Percentiles rank a stretch among this genome's conserved stretches.
phyloP scores from a whole-genome alignment of 345 rosid species.

The Euphorbia peplus region DNA sequence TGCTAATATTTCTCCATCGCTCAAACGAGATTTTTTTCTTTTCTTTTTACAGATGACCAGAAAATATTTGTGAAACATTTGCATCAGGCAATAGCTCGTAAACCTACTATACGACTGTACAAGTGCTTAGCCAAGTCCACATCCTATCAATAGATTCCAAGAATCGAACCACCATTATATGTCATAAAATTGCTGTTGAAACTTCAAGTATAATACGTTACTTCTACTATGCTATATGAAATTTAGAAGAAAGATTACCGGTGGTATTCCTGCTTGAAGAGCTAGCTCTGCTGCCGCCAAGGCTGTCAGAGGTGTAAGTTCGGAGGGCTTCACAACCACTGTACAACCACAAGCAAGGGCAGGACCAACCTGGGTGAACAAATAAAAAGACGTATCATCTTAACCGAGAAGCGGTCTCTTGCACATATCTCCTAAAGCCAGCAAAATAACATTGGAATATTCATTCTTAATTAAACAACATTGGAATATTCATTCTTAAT shows the following conservation, averaged over 20 bases:
- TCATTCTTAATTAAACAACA: conserved; percentile 18
- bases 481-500: neutral
- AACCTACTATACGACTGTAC: neutral
- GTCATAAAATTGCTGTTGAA: neutral
- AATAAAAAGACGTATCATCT: conserved; percentile 25
- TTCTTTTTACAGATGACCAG: neutral
- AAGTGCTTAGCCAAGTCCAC: neutral
- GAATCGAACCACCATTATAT: no score
- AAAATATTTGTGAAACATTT: neutral
- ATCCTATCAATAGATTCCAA: no score
- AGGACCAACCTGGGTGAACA: conserved; percentile 73
- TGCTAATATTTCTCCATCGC: neutral
- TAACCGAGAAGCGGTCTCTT: conserved; percentile 3
- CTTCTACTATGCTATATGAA: neutral
- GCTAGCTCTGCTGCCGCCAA: conserved; percentile 93
- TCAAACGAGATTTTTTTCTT: neutral
- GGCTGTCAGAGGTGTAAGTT: conserved; percentile 91
- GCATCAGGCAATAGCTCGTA: neutral
- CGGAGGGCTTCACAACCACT: conserved; percentile 92
- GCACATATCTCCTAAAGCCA: neutral
- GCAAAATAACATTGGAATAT: neutral
- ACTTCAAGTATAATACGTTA: neutral
- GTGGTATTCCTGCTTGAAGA: conserved; percentile 97
- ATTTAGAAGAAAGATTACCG: conserved; percentile 46
- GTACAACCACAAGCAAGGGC: conserved; percentile 99